Conservation (phyloP, 208 protist species). For the Tritrichomonas foetus region DNA sequence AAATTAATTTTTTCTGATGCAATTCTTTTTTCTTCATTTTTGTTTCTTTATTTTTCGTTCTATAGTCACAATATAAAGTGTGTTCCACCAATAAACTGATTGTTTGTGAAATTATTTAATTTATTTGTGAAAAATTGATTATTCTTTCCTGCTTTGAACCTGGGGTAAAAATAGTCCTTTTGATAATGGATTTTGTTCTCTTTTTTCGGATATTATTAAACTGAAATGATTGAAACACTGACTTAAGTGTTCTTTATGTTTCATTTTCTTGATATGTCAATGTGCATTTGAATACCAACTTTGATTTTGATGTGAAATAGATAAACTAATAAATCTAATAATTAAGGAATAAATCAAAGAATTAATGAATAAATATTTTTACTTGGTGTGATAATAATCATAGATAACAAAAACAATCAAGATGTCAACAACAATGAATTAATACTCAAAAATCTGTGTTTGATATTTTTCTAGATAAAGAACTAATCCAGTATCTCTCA, state of each 20-base stretch:
- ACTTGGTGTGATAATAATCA: neutral
- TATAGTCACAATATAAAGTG: neutral
- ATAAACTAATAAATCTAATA: no score
- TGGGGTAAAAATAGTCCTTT: neutral
- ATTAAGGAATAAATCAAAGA: no score
- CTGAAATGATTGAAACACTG: no score
- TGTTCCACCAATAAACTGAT: neutral
- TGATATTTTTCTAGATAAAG: neutral
- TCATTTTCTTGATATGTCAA: no score
- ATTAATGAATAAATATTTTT: no score
- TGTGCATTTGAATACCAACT: no score
- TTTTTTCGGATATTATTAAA: no score
- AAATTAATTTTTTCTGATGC: neutral
- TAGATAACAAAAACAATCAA: neutral
- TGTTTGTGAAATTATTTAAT: neutral
- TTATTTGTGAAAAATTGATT: neutral
- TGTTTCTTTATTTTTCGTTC: neutral
- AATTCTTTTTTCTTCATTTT: neutral
- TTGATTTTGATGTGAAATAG: no score
- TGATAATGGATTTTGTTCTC: neutral
- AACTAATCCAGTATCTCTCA: neutral
- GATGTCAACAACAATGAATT: neutral
- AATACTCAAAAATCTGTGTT: neutral
- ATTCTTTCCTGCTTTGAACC: neutral
- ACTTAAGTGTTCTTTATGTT: no score